phyloP scores from a whole-genome alignment of 805 yeast species.

The Saturnispora quitensis region DNA sequence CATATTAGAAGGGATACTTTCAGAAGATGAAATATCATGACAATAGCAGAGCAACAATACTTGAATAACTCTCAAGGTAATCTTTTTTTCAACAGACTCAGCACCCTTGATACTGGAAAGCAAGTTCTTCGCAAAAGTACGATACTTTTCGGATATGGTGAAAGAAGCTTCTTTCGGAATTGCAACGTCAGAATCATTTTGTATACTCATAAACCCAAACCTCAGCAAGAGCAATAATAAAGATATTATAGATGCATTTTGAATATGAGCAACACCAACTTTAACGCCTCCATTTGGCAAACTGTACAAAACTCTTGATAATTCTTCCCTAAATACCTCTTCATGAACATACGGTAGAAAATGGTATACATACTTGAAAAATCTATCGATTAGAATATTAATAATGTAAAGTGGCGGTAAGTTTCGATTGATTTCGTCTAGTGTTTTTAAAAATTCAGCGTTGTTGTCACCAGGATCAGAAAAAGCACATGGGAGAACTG shows the following conservation, averaged over 20 bases:
- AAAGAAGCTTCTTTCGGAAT: conserved; percentile 17
- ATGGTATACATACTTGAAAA: conserved; percentile 37
- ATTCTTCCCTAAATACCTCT: conserved; percentile 32
- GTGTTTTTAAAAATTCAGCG: conserved; percentile 3
- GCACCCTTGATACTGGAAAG: conserved; percentile 25
- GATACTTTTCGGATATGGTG: conserved; percentile 20
- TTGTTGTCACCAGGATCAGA: not conserved
- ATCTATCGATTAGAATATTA: conserved; percentile 35
- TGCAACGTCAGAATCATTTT: conserved; percentile 16
- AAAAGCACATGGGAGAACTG: no score
- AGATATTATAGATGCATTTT: conserved; percentile 29
- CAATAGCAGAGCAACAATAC: conserved; percentile 33
- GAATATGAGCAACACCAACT: conserved; percentile 18
- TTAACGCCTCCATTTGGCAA: conserved; percentile 16
- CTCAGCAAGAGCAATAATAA: conserved; percentile 32
- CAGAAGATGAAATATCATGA: conserved; percentile 37
- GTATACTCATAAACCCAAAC: conserved; percentile 31
- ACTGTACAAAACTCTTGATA: conserved; percentile 24
- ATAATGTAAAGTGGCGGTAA: conserved; percentile 35
- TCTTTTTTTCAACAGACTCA: conserved; percentile 30
- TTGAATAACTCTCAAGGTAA: conserved; percentile 37
- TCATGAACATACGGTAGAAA: conserved; percentile 43
- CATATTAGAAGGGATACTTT: conserved; percentile 35
- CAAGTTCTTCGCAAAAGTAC: conserved; percentile 31
- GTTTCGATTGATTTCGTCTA: conserved; percentile 24